Evolutionary conservation across 2,329 filamentous ascomycete genomes (phyloP), one percentile per base, ranked within the genome.

Genomic region (Phaeophleospora eucalypticola): DNA sequence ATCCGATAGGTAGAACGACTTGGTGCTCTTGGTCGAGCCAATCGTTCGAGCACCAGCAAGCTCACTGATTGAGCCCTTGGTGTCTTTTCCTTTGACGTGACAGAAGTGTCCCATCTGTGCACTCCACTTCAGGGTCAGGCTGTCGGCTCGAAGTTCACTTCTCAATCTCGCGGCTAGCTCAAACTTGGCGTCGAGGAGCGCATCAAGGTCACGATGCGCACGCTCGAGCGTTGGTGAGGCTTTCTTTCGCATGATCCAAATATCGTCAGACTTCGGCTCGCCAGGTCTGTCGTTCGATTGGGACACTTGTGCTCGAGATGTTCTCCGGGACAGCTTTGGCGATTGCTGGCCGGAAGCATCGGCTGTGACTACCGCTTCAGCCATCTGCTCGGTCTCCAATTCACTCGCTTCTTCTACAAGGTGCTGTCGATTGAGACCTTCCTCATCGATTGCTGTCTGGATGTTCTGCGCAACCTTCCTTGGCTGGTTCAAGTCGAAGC

Each of bases 71-170:
- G 66, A 54, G 34, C 72, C 67, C 47, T 73, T 67, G 4, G 79
- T 72, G 59, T 93, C 86, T 65, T 86, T 90, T 27, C 89, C 89
- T 67, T 85, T 93, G 58, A 97, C 79, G 64, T 97, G 90, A 58
- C 87, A 90, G 61, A 95, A 87, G 65, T 98, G 88, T 7, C 93
- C 91, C 2, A 95, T 77, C 12, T 84, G 85, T 0, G 91, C 86
- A 1, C 85, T 89, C 86, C 89, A 97, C 59, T 85, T 87, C 16
- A 98, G 77, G 0, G 82, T 86, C 36, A 97, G 76, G 48, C 78
- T 84, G 4, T 47, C 69, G 61, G 49, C 58, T 50, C 69, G 67
- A 36, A 91, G 75, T 4, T 79, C 74, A 10, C 77, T 66, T 43
- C 83, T 81, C 17, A 97, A 74, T 3, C 69, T 68, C 15, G 79